Percentiles rank a stretch among this genome's conserved stretches.
Evolutionary conservation across 1,284 basidiomycete genomes (phyloP).

Genomic region (Mycosarcoma maydis): DNA sequence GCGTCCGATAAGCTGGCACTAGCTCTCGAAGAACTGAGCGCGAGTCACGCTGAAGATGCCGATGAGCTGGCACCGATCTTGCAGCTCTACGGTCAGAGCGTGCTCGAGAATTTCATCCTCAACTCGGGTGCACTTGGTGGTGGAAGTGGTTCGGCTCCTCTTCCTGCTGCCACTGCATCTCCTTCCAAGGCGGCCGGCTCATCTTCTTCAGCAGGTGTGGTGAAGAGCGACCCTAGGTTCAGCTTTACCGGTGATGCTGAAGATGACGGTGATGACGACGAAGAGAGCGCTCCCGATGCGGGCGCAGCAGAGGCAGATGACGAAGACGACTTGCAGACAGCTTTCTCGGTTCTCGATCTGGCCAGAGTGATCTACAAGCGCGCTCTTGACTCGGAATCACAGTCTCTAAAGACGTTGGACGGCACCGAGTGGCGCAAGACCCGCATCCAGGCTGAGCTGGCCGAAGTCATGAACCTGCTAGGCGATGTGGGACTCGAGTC

Average conservation of each 20-base stretch:
- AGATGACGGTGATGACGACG: constrained; percentile 53
- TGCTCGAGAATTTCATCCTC: constrained; percentile 61
- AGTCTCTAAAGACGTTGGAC: constrained; percentile 48
- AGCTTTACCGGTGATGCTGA: constrained; percentile 60
- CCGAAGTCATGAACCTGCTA: constrained; percentile 64
- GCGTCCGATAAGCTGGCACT: constrained; percentile 53
- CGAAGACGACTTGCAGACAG: constrained; percentile 61
- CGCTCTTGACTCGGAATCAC: constrained; percentile 23
- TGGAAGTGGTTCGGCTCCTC: constrained; percentile 44
- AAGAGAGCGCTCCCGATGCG: constrained; percentile 31
- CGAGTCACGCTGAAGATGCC: constrained; percentile 52
- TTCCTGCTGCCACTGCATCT: constrained; percentile 22
- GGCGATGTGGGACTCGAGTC: constrained; percentile 64
- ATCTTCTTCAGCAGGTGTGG: constrained; percentile 12
- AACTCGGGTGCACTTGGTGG: constrained; percentile 61
- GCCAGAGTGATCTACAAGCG: constrained; percentile 61
- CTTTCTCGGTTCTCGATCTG: constrained; percentile 62
- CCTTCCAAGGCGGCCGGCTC: constrained; percentile 21
- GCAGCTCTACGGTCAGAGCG: constrained; percentile 60
- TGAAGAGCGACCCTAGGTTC: constrained; percentile 51
- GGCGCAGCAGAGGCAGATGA: constrained; percentile 49
- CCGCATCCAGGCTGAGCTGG: constrained; percentile 53
- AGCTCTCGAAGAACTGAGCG: constrained; percentile 54
- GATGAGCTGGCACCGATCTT: constrained; percentile 59
- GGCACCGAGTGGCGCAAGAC: constrained; percentile 43